phyloP scores from a whole-genome alignment of 106 monocot genomes.

The Posidonia australis region DNA sequence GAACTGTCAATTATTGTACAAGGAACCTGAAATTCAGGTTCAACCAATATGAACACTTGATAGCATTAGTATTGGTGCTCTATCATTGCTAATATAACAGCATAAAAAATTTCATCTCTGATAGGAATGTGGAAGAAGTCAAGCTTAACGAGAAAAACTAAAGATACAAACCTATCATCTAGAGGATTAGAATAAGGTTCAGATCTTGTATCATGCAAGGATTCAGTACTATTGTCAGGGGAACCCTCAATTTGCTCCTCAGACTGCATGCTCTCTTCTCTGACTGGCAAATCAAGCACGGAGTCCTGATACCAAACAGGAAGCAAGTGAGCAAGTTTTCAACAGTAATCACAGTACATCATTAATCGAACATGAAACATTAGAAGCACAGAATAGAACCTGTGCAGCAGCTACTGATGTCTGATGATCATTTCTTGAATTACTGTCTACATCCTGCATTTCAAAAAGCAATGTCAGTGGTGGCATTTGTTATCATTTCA shows the following conservation, averaged over 20 bases:
- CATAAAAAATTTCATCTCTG: not conserved
- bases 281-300: not conserved
- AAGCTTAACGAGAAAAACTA: not conserved
- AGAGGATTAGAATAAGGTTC: constrained; percentile 10
- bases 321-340: not conserved
- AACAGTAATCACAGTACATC: not conserved
- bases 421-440: not conserved
- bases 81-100: not conserved
- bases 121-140: not conserved
- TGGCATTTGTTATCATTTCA: too few species aligned
- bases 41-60: not conserved
- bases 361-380: not conserved
- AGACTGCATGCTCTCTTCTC: not conserved
- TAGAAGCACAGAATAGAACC: not conserved
- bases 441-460: not conserved
- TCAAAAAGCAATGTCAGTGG: not conserved
- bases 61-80: not conserved
- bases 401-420: not conserved
- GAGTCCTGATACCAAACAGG: not conserved
- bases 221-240: not conserved
- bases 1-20: not conserved
- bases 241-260: not conserved
- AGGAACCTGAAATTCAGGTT: not conserved
- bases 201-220: not conserved
- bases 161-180: constrained; percentile 33